Evolutionary conservation across 148 eudicot genomes (phyloP), one percentile per base, ranked within the genome.

Genomic region (Diospyros kaki): DNA sequence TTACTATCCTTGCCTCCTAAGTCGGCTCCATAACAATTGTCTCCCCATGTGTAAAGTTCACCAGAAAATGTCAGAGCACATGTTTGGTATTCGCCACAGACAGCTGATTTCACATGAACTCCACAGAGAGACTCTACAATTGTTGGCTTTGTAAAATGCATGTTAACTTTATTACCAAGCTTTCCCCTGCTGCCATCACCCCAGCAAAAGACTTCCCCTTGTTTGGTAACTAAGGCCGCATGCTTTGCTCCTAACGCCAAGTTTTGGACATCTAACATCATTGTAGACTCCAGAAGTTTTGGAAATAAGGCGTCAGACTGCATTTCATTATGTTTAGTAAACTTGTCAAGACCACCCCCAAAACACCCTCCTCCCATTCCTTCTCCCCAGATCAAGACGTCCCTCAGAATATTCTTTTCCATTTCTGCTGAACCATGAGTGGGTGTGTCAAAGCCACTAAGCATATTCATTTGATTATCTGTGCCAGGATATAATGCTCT

Each of bases 181-280:
- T 77, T 78, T 71, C 87, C 87, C 15, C 66, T 42, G 44, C 66
- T 79, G 42, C 78, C 87, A 1, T 84, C 85, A 13, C 87, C 87
- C 87, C 87, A 84, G 65, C 83, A 76, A 61, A 84, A 84, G 11
- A 84, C 76, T 73, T 84, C 87, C 42, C 87, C 87, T 71, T 81
- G 87, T 77, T 82, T 84, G 58, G 85, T 84, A 18, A 77, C 83
- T 7, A 79, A 38, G 70, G 84, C 76, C 28, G 83, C 83, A 81
- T 84, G 87, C 40, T 74, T 81, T 41, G 58, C 74, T 43, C 83
- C 87, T 17, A 81, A 54, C 4, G 87, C 73, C 73, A 84, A 39
- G 9, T 72, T 76, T 14, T 69, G 80, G 1, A 77, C 81, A 79
- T 84, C 87, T 38, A 84, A 72, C 70, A 61, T 70, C 17, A 72